Evolutionary conservation across 148 eudicot genomes (phyloP).

Genomic region (Linanthus parryae): DNA sequence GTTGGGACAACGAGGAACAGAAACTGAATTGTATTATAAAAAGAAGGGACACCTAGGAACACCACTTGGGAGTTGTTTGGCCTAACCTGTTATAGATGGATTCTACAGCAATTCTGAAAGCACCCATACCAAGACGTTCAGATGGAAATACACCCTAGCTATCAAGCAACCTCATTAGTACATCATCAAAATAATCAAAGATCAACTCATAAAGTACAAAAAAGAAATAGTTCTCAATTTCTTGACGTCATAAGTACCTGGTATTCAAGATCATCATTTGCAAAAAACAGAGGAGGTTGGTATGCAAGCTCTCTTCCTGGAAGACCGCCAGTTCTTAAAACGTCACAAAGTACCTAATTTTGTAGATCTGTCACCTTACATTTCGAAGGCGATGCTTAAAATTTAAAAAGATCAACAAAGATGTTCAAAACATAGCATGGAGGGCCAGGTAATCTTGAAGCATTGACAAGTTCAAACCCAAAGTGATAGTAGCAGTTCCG

Average conservation of each 20-base stretch:
- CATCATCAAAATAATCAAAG: neutral
- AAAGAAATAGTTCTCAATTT: constrained; percentile 1
- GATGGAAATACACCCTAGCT: constrained; percentile 79
- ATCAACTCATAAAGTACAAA: neutral
- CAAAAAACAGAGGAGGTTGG: constrained; percentile 76
- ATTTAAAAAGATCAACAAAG: neutral
- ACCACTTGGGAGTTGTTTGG: neutral
- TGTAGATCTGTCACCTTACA: constrained; percentile 6
- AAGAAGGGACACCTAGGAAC: too few species aligned
- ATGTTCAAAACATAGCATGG: neutral
- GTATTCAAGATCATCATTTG: constrained; percentile 85
- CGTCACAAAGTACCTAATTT: constrained; percentile 84
- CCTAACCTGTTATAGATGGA: constrained; percentile 78
- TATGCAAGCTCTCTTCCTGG: constrained; percentile 67
- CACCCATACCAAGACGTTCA: constrained; percentile 92
- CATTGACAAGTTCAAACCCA: too few species aligned
- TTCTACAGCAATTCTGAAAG: constrained; percentile 81
- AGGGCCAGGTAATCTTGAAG: too few species aligned
- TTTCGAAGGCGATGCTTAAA: neutral
- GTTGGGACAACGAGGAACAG: too few species aligned
- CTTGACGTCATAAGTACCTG: constrained; percentile 44
- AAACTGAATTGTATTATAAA: too few species aligned
- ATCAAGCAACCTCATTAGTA: constrained; percentile 33
- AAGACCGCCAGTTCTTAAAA: constrained; percentile 86
- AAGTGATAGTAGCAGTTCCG: too few species aligned